phyloP scores from a whole-genome alignment of 106 monocot species.

The Allium fistulosum region DNA sequence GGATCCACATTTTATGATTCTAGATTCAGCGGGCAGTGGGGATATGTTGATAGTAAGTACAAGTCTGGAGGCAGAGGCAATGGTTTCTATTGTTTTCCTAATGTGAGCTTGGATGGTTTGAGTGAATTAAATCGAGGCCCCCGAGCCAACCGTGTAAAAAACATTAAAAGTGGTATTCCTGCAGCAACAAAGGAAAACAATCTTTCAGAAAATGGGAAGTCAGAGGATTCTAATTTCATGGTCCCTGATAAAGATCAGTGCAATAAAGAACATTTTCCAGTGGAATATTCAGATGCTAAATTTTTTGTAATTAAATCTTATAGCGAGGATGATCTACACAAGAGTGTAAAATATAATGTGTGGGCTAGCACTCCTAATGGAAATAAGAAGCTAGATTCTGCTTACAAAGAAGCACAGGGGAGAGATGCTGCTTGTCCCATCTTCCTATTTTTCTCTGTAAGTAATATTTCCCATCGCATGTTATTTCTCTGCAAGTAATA shows the following conservation, averaged over 20 bases:
- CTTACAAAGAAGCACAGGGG: slow-evolving; percentile 54
- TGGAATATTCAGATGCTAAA: slow-evolving; percentile 51
- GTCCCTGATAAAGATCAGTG: slow-evolving; percentile 48
- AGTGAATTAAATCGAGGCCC: slow-evolving; percentile 77
- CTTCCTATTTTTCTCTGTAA: slow-evolving; percentile 79
- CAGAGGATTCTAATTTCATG: slow-evolving; percentile 18
- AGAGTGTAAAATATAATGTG: slow-evolving; percentile 71
- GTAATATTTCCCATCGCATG: slow-evolving; percentile 3
- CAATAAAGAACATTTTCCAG: slow-evolving; percentile 47
- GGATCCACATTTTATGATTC: slow-evolving; percentile 46
- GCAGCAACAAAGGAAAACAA: slow-evolving; percentile 28
- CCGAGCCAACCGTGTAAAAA: slow-evolving; percentile 37
- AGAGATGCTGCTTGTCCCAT: slow-evolving; percentile 46
- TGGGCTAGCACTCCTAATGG: slow-evolving; percentile 89
- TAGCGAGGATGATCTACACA: slow-evolving; percentile 85
- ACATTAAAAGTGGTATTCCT: slow-evolving; percentile 16
- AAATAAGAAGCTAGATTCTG: slow-evolving; percentile 77
- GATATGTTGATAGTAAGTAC: slow-evolving; percentile 27
- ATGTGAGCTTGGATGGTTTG: slow-evolving; percentile 57
- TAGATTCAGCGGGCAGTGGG: slow-evolving; percentile 30
- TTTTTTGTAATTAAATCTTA: slow-evolving; percentile 85
- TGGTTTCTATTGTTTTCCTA: slow-evolving; percentile 42
- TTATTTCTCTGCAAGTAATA: too few relatives aligned
- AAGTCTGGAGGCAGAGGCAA: slow-evolving; percentile 43
- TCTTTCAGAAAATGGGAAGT: slow-evolving; percentile 17